These are phyloP conservation scores for Paragyromitra xinjiangensis DNA, from an alignment of 495 filamentous ascomycete species.

Conservation along the genomic window DNA sequence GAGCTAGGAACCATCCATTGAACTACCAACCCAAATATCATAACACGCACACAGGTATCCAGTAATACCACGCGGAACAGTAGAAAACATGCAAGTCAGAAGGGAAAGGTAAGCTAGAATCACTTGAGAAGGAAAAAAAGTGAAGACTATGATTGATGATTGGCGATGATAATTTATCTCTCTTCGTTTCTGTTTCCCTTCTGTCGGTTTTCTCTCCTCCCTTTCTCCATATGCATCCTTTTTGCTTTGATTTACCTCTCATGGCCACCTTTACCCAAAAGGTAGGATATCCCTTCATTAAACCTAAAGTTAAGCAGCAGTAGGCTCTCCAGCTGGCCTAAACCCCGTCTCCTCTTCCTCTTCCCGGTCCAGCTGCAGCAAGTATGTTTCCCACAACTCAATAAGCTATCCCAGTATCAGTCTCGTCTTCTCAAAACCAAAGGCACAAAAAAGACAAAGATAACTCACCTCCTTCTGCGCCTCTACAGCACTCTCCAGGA, in stretches of 20 bases:
- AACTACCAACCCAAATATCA: slow-evolving; percentile 2
- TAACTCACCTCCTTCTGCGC: slow-evolving; percentile 92
- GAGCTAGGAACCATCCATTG: neutral
- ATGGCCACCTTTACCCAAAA: slow-evolving; percentile 26
- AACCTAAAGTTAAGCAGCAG: slow-evolving; percentile 12
- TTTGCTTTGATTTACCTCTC: slow-evolving; percentile 9
- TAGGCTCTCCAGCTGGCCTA: slow-evolving; percentile 61
- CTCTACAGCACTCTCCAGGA: slow-evolving; percentile 93
- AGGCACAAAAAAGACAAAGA: neutral
- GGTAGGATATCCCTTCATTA: neutral
- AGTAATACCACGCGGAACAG: neutral
- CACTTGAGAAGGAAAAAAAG: slow-evolving; percentile 9
- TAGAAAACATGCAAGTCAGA: slow-evolving; percentile 9
- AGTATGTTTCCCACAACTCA: slow-evolving; percentile 97
- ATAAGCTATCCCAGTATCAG: slow-evolving; percentile 74
- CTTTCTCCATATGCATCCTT: neutral
- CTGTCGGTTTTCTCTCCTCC: neutral
- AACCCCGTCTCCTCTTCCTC: slow-evolving; percentile 86
- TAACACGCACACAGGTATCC: slow-evolving; percentile 9
- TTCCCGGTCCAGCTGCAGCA: slow-evolving; percentile 91
- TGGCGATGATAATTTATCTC: slow-evolving; percentile 19
- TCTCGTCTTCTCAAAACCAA: neutral
- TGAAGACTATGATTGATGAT: slow-evolving; percentile 21
- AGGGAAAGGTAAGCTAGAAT: neutral
- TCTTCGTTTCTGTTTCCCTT: neutral